Conservation (phyloP, 257 asterid genomes). For the Pogostemon cablin region DNA sequence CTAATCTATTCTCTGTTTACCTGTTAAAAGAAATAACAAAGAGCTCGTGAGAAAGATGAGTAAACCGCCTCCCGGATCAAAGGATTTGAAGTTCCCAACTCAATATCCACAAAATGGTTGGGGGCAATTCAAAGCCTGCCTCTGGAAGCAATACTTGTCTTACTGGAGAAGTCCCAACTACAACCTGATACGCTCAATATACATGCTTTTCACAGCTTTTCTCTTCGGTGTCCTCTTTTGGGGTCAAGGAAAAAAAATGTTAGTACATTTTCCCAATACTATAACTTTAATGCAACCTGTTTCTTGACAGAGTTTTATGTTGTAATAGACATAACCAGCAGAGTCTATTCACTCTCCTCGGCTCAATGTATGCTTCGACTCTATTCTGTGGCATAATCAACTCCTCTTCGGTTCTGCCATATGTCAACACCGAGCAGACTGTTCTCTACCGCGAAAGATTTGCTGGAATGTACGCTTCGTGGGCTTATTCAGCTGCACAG, state of each 20-base stretch:
- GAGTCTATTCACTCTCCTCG: constrained; percentile 51
- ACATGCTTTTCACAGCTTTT: constrained; percentile 42
- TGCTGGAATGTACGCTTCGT: constrained; percentile 64
- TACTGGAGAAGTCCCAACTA: constrained; percentile 58
- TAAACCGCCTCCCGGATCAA: constrained; percentile 46
- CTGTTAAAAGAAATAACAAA: constrained; percentile 37
- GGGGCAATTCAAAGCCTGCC: constrained; percentile 54
- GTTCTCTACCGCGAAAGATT: constrained; percentile 60
- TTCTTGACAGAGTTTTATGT: not conserved
- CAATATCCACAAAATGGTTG: constrained; percentile 45
- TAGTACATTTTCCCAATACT: constrained; percentile 1
- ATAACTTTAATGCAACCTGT: not conserved
- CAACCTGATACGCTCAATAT: constrained; percentile 43
- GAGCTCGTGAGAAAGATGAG: constrained; percentile 41
- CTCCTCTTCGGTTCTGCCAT: constrained; percentile 48
- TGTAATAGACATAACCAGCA: constrained; percentile 51
- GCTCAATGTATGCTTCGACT: constrained; percentile 43
- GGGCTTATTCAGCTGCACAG: constrained; percentile 69
- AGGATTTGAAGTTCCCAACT: constrained; percentile 46
- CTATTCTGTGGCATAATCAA: constrained; percentile 55
- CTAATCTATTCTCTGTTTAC: not conserved
- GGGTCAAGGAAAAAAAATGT: constrained; percentile 52
- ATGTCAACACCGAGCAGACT: constrained; percentile 48
- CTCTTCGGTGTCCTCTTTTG: constrained; percentile 39
- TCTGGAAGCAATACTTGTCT: constrained; percentile 57